phyloP scores from a whole-genome alignment of 139 green algal genomes.

The Trebouxia sp. region DNA sequence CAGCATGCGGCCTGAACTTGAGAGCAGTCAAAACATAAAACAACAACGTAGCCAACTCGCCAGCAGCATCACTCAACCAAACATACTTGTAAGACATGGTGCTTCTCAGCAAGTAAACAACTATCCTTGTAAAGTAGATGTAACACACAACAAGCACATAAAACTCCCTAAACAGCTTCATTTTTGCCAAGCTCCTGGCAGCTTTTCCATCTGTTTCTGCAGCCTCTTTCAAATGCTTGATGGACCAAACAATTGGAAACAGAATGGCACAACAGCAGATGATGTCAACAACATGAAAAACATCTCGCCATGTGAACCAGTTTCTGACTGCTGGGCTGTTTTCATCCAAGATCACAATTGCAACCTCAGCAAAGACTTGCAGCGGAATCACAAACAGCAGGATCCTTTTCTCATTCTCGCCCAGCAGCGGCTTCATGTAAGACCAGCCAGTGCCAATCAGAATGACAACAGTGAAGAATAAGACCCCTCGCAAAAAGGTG shows the following conservation, averaged over 20 bases:
- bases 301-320: slow-evolving; percentile 94
- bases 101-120: slow-evolving; percentile 92
- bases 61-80: slow-evolving; percentile 72
- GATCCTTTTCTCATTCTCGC: slow-evolving; percentile 85
- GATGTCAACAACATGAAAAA: slow-evolving; percentile 97
- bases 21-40: slow-evolving; percentile 90
- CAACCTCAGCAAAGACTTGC: slow-evolving; percentile 74
- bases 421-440: slow-evolving; percentile 95
- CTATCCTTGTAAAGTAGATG: slow-evolving; percentile 98
- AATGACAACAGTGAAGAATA: slow-evolving; percentile 95
- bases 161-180: slow-evolving; percentile 95
- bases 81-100: slow-evolving; percentile 77
- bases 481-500: slow-evolving; percentile 85
- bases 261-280: slow-evolving; percentile 97
- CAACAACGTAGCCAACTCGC: slow-evolving; percentile 81
- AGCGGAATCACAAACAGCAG: slow-evolving; percentile 95
- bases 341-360: slow-evolving; percentile 90
- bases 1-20: slow-evolving; percentile 69
- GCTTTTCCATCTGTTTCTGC: slow-evolving; percentile 73
- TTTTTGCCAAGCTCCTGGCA: slow-evolving; percentile 74
- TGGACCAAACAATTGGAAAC: slow-evolving; percentile 98
- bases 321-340: slow-evolving; percentile 69
- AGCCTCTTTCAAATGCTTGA: slow-evolving; percentile 86
- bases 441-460: slow-evolving; percentile 94
- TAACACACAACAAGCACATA: slow-evolving; percentile 94